phyloP scores from a whole-genome alignment of 768 basidiomycete genomes.

The Rhizopogon roseolus region DNA sequence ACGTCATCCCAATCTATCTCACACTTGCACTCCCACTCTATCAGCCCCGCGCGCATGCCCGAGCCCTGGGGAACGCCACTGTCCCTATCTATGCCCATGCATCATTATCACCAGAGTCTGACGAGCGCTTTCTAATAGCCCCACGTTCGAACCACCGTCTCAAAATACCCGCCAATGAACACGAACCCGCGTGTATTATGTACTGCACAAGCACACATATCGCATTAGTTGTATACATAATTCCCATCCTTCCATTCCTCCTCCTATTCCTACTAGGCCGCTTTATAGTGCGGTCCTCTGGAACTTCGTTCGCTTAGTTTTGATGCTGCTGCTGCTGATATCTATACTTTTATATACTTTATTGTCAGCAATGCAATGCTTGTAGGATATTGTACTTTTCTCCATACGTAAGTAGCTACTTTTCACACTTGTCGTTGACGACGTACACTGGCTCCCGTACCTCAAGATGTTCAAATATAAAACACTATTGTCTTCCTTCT shows the following conservation, averaged over 20 bases:
- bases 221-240: neutral
- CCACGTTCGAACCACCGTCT: neutral
- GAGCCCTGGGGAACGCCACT: constrained; percentile 17
- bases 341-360: neutral
- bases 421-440: neutral
- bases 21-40: neutral
- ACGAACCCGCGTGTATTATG: too few species aligned
- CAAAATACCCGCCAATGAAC: neutral
- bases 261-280: too few species aligned
- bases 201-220: neutral
- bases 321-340: neutral
- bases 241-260: neutral
- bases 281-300: too few species aligned
- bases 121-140: constrained; percentile 10
- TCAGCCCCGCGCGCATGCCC: constrained; percentile 17
- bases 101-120: neutral
- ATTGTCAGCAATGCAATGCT: too few species aligned
- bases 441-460: too few species aligned
- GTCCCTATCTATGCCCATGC: neutral
- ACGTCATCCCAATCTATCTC: neutral
- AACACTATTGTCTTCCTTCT: too few species aligned
- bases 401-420: neutral
- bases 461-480: too few species aligned
- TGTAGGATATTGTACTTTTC: neutral
- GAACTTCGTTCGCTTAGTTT: neutral